These are phyloP conservation scores for Athelia psychrophila DNA, from an alignment of 1,284 basidiomycete genomes.

Conservation along the genomic window DNA sequence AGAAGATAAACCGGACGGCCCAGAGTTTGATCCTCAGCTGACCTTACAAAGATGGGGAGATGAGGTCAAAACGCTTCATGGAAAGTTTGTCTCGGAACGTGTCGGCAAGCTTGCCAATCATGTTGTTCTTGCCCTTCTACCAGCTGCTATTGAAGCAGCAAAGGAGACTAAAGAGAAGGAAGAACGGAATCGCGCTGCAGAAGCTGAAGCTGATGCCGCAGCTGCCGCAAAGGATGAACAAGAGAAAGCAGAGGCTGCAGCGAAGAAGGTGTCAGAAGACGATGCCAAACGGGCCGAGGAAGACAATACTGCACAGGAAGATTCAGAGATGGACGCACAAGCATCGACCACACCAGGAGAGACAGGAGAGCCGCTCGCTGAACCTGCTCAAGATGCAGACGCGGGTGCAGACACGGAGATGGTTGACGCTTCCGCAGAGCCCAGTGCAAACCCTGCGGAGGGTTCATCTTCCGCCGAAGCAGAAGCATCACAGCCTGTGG, in stretches of 20 bases:
- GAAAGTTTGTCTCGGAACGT: conserved; percentile 68
- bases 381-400: conserved; percentile 8
- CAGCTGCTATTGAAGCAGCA: conserved; percentile 67
- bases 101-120: conserved; percentile 72
- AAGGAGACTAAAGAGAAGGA: conserved; percentile 56
- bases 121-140: conserved; percentile 77
- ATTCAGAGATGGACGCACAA: conserved; percentile 22
- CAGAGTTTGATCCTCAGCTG: conserved; percentile 72
- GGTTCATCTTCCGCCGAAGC: conserved; percentile 14
- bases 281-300: conserved; percentile 30
- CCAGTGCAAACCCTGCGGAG: conserved; percentile 15
- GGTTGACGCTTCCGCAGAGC: conserved; percentile 11
- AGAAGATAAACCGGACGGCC: conserved; percentile 45
- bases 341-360: conserved; percentile 2
- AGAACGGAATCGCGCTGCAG: conserved; percentile 43
- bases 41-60: conserved; percentile 92
- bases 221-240: background rate
- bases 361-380: conserved; percentile 11
- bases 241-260: conserved; percentile 31
- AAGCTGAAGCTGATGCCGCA: conserved; percentile 18
- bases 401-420: conserved; percentile 10
- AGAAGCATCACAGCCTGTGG: conserved; percentile 34
- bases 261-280: conserved; percentile 31
- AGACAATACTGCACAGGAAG: conserved; percentile 21
- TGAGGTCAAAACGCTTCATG: conserved; percentile 81